Percentiles rank a stretch among this genome's conserved stretches.
Evolutionary conservation across 345 rosid species (phyloP).

Genomic region (Theobroma cacao): DNA sequence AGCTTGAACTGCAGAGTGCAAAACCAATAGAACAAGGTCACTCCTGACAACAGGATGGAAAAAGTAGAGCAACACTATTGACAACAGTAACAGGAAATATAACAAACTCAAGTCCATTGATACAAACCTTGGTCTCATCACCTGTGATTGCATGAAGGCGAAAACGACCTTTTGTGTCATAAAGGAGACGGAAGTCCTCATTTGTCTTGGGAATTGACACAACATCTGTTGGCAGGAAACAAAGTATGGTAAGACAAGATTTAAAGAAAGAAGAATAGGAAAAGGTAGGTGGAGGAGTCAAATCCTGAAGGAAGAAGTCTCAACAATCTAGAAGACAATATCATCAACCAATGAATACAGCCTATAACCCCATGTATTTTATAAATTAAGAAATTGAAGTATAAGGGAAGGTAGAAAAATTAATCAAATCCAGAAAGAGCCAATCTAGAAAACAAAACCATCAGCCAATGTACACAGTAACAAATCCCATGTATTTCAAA

Average conservation of each 20-base stretch:
- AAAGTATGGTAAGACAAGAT: neutral
- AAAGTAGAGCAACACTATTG: neutral
- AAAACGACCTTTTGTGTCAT: constrained; percentile 63
- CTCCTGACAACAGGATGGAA: neutral
- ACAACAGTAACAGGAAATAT: neutral
- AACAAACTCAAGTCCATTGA: neutral
- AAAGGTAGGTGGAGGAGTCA: neutral
- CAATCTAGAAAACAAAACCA: no score
- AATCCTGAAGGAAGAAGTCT: neutral
- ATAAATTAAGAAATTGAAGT: no score
- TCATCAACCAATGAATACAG: neutral
- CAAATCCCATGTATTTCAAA: no score
- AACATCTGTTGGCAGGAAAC: constrained; percentile 36
- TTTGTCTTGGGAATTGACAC: constrained; percentile 63
- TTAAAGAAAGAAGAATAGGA: neutral
- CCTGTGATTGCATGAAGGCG: constrained; percentile 50
- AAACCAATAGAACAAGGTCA: neutral
- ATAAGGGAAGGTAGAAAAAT: no score
- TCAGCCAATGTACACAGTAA: no score
- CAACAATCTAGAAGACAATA: neutral
- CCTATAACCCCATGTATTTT: neutral
- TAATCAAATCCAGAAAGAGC: no score
- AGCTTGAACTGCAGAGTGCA: constrained; percentile 37
- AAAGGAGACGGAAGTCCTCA: constrained; percentile 55
- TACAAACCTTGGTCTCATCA: constrained; percentile 55